Evolutionary conservation across 1,139 yeast genomes (phyloP).

Genomic region (Candida anutae): DNA sequence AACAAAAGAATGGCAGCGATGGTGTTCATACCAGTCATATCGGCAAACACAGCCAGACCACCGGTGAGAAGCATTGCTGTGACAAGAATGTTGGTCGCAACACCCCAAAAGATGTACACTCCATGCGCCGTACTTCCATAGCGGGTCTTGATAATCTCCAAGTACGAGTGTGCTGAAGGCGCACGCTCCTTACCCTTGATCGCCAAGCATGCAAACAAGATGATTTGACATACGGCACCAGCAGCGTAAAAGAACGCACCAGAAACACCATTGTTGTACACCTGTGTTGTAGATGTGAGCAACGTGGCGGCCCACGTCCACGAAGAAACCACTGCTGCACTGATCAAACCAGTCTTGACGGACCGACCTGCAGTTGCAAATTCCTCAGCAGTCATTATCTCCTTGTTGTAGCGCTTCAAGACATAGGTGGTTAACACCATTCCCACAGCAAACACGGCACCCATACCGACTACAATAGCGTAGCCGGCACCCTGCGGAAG

Average conservation of each 20-base stretch:
- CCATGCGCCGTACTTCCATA: constrained; percentile 66
- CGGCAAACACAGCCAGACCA: constrained; percentile 72
- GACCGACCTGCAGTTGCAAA: constrained; percentile 84
- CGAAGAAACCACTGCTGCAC: constrained; percentile 81
- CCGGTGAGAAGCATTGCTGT: constrained; percentile 85
- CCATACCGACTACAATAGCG: constrained; percentile 83
- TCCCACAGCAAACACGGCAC: constrained; percentile 69
- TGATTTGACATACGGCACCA: constrained; percentile 70
- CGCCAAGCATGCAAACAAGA: constrained; percentile 65
- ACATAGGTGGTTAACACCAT: constrained; percentile 70
- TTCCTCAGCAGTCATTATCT: constrained; percentile 81
- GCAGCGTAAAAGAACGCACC: constrained; percentile 73
- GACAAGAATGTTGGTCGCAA: constrained; percentile 80
- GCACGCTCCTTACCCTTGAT: constrained; percentile 67
- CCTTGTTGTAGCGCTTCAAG: constrained; percentile 68
- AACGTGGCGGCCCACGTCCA: constrained; percentile 94
- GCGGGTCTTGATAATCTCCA: constrained; percentile 60
- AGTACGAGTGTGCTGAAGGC: constrained; percentile 70
- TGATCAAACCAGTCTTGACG: constrained; percentile 66
- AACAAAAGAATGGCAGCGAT: constrained; percentile 76
- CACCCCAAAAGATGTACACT: constrained; percentile 67
- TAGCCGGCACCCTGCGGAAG: constrained; percentile 82
- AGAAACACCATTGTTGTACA: constrained; percentile 67
- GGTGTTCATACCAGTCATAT: constrained; percentile 75
- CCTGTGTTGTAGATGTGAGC: constrained; percentile 69